Percentiles rank a stretch among this genome's conserved stretches.
These are phyloP conservation scores for Camellia oleifera DNA, from an alignment of 179 eudicot species.

Conservation along the genomic window DNA sequence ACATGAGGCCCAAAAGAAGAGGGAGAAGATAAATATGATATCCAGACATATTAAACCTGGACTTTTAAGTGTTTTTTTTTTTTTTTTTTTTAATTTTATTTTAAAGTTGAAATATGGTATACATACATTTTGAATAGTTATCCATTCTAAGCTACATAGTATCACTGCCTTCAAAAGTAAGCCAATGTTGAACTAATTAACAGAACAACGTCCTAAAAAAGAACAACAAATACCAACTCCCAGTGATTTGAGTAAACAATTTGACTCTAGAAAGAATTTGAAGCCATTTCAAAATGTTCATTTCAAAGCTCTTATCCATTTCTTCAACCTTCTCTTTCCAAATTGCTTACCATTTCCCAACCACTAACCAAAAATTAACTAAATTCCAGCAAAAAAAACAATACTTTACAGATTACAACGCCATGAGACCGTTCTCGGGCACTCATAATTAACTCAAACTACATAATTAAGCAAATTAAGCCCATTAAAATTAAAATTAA, in stretches of 20 bases:
- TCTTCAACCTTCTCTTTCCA: neutral
- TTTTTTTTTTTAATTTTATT: too few species aligned
- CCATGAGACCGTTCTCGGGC: neutral
- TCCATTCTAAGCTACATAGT: neutral
- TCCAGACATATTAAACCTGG: too few species aligned
- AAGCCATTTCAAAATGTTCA: neutral
- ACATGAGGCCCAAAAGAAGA: too few species aligned
- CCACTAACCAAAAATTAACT: neutral
- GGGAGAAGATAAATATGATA: too few species aligned
- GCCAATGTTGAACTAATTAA: neutral
- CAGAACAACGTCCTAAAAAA: neutral
- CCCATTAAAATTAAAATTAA: neutral
- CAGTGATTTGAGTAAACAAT: neutral
- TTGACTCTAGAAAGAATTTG: neutral
- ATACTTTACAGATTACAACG: neutral
- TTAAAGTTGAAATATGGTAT: neutral
- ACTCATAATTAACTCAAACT: neutral
- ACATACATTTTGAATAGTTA: too few species aligned
- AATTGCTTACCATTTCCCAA: neutral
- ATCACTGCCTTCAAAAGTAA: neutral
- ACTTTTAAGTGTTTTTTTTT: too few species aligned
- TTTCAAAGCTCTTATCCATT: neutral
- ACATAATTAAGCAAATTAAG: neutral
- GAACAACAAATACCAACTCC: neutral
- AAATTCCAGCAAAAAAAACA: neutral